phyloP scores from a whole-genome alignment of 2,329 filamentous ascomycete species.

The Fusarium kyushuense region DNA sequence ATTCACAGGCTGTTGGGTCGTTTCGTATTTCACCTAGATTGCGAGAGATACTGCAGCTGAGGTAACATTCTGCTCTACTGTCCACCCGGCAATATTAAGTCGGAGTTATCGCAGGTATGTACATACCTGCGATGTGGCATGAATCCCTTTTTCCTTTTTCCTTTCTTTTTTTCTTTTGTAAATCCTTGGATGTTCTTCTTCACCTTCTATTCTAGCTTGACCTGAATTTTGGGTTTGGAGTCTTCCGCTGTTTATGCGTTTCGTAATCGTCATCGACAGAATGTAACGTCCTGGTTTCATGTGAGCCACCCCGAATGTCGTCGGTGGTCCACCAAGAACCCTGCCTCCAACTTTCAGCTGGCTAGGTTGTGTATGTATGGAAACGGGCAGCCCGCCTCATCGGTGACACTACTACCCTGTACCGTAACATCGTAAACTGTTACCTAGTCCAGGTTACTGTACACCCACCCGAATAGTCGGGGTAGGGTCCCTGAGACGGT shows the following conservation, averaged over 20 bases:
- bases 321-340: constrained; percentile 33
- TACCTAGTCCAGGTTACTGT: not conserved
- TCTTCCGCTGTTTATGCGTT: constrained; percentile 14
- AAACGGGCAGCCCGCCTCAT: constrained; percentile 38
- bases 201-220: not conserved
- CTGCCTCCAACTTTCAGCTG: constrained; percentile 37
- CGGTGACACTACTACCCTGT: constrained; percentile 37
- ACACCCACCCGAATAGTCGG: constrained; percentile 12
- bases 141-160: not conserved
- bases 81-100: not conserved
- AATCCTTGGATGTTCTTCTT: not conserved
- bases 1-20: not conserved
- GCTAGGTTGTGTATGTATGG: not conserved
- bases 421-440: not conserved
- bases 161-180: not conserved
- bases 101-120: not conserved
- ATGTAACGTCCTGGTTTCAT: constrained; percentile 36
- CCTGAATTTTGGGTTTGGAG: constrained; percentile 9
- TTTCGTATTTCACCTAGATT: constrained; percentile 4
- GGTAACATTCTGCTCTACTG: not conserved
- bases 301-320: constrained; percentile 39
- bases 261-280: constrained; percentile 35
- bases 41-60: not conserved
- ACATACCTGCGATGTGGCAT: not conserved
- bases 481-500: constrained; percentile 18